phyloP scores from a whole-genome alignment of 2,329 filamentous ascomycete species.

The Diaporthe amygdali region DNA sequence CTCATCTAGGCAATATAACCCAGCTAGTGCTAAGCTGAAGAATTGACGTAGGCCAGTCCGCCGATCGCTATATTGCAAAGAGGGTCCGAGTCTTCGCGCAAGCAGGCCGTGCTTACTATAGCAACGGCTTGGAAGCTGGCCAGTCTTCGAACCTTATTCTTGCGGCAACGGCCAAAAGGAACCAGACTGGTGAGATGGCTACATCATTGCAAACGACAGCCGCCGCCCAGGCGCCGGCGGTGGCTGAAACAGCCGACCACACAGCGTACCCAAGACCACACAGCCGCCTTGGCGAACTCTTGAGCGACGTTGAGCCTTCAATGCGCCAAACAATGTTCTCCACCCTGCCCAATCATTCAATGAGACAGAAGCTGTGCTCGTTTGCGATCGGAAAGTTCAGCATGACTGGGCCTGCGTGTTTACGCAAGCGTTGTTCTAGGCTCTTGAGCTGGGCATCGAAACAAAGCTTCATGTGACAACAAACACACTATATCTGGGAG shows the following conservation, averaged over 20 bases:
- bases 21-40: not conserved
- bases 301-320: slow-evolving; percentile 4
- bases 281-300: slow-evolving; percentile 13
- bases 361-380: not conserved
- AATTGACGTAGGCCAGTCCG: not conserved
- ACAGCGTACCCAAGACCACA: not conserved
- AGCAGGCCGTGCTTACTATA: not conserved
- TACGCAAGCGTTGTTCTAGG: not conserved
- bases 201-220: not conserved
- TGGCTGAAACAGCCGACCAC: slow-evolving; percentile 11
- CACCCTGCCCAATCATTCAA: not conserved
- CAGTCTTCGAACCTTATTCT: not conserved
- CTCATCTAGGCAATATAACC: slow-evolving; percentile 2
- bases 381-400: not conserved
- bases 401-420: not conserved
- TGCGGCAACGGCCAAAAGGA: not conserved
- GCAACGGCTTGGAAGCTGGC: not conserved
- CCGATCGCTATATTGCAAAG: not conserved
- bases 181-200: not conserved
- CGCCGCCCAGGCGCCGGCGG: not conserved
- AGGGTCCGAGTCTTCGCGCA: not conserved
- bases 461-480: not conserved
- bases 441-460: not conserved
- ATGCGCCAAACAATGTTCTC: not conserved
- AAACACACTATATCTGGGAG: not conserved